A percentile compares a stretch with the other conserved stretches of the same genome.
These are phyloP conservation scores for Picocystis salinarum DNA, from an alignment of 139 green algal genomes.

Conservation along the genomic window DNA sequence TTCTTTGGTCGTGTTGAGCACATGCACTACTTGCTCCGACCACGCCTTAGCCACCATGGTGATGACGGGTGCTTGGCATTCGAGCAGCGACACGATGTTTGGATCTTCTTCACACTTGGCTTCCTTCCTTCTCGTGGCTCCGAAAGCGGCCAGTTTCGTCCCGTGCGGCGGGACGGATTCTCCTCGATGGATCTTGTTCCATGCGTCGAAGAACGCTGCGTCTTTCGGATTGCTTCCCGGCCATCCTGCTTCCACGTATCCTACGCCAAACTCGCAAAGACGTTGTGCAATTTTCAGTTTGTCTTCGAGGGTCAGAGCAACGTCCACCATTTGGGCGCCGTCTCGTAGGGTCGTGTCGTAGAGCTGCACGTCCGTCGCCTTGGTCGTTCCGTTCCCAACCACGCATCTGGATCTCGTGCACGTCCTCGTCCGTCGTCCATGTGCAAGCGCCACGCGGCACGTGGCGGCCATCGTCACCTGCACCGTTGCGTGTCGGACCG, in stretches of 20 bases:
- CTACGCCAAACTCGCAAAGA: constrained; percentile 14
- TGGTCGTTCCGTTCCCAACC: too few species aligned
- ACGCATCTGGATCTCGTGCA: too few species aligned
- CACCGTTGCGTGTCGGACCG: too few species aligned
- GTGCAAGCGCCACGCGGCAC: too few species aligned
- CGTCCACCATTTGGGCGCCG: constrained; percentile 10
- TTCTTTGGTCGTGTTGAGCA: constrained; percentile 12
- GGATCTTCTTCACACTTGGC: constrained; percentile 14
- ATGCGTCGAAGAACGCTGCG: constrained; percentile 19
- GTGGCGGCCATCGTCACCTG: too few species aligned
- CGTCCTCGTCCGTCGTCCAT: too few species aligned
- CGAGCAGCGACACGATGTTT: constrained; percentile 17
- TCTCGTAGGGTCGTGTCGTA: constrained; percentile 10
- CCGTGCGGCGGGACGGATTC: neutral
- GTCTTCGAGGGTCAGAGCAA: constrained; percentile 18
- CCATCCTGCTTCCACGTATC: constrained; percentile 25
- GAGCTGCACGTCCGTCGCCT: neutral
- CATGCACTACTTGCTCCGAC: constrained; percentile 18
- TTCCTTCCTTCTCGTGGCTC: constrained; percentile 19
- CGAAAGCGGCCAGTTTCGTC: constrained; percentile 21
- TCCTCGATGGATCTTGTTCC: neutral
- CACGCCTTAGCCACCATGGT: constrained; percentile 28
- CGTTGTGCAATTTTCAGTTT: constrained; percentile 19
- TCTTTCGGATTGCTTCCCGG: constrained; percentile 27
- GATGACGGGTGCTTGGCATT: constrained; percentile 12